These are phyloP conservation scores for Pistacia atlantica DNA, from an alignment of 345 rosid genomes.

Conservation along the genomic window DNA sequence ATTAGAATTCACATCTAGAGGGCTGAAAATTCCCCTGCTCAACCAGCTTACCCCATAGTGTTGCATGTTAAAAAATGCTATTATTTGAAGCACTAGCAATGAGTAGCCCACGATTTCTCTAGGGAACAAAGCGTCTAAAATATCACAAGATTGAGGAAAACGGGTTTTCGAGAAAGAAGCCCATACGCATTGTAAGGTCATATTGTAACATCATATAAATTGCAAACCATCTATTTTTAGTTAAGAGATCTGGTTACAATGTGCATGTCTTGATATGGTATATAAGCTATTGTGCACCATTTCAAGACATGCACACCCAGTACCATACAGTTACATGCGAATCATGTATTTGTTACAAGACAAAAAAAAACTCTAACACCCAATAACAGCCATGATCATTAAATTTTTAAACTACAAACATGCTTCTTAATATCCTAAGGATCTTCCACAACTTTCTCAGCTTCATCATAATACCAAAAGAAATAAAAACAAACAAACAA, in stretches of 20 bases:
- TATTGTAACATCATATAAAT: no score
- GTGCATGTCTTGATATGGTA: no score
- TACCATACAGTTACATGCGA: neutral
- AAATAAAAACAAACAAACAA: conserved; percentile 12
- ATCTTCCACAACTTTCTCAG: conserved; percentile 13
- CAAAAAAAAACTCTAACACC: neutral
- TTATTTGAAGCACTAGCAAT: neutral
- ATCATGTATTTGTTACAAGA: neutral
- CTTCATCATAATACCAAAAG: conserved; percentile 2
- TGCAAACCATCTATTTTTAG: no score
- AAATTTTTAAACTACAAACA: neutral
- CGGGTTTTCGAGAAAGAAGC: no score
- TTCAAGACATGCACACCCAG: neutral
- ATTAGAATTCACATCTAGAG: neutral
- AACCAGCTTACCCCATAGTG: neutral
- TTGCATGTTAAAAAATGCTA: neutral
- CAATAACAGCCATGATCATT: neutral
- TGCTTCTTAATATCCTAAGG: conserved; percentile 1
- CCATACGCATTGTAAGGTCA: no score
- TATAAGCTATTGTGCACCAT: neutral
- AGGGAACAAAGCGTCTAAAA: neutral
- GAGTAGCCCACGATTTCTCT: neutral
- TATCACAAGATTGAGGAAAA: neutral
- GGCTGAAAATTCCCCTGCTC: neutral
- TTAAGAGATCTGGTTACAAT: no score